Percentiles rank a stretch among this genome's conserved stretches.
Evolutionary conservation across 2,329 filamentous ascomycete genomes (phyloP).

Genomic region (Penicillium sp.): DNA sequence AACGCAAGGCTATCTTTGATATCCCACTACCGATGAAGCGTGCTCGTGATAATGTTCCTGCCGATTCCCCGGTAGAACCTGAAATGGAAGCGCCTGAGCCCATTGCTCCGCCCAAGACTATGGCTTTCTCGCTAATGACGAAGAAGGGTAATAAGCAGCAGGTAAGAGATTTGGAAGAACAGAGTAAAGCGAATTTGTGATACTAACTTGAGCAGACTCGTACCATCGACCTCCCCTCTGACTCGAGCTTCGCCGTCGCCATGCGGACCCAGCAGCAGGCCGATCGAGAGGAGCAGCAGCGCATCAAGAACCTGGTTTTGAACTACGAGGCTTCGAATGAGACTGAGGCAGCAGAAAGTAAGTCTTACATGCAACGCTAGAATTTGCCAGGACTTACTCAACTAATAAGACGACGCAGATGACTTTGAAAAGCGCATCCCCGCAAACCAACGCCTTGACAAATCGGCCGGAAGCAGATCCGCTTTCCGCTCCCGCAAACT

Average conservation of each 20-base stretch:
- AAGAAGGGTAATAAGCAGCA: slow-evolving; percentile 96
- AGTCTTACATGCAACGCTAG: slow-evolving; percentile 34
- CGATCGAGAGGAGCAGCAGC: slow-evolving; percentile 93
- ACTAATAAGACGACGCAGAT: slow-evolving; percentile 11
- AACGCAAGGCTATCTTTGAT: slow-evolving; percentile 92
- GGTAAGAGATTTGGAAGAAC: slow-evolving; percentile 54
- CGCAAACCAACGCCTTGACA: slow-evolving; percentile 55
- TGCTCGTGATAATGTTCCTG: slow-evolving; percentile 61
- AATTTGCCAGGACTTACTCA: background rate
- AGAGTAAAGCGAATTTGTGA: background rate
- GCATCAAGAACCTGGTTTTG: slow-evolving; percentile 96
- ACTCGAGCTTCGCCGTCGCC: slow-evolving; percentile 92
- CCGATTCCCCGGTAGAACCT: slow-evolving; percentile 44
- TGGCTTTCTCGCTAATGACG: slow-evolving; percentile 95
- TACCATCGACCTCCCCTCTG: slow-evolving; percentile 80
- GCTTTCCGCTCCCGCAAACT: slow-evolving; percentile 86
- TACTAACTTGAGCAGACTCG: slow-evolving; percentile 66
- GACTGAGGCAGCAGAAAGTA: slow-evolving; percentile 79
- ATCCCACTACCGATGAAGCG: slow-evolving; percentile 92
- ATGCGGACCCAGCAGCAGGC: slow-evolving; percentile 96
- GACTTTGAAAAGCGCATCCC: slow-evolving; percentile 48
- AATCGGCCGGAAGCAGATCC: slow-evolving; percentile 66
- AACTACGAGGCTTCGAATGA: slow-evolving; percentile 92
- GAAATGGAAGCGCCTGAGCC: slow-evolving; percentile 31
- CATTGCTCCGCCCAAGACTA: slow-evolving; percentile 60